Evolutionary conservation across 495 filamentous ascomycete species (phyloP).

Genomic region (Trypethelium eluteriae): DNA sequence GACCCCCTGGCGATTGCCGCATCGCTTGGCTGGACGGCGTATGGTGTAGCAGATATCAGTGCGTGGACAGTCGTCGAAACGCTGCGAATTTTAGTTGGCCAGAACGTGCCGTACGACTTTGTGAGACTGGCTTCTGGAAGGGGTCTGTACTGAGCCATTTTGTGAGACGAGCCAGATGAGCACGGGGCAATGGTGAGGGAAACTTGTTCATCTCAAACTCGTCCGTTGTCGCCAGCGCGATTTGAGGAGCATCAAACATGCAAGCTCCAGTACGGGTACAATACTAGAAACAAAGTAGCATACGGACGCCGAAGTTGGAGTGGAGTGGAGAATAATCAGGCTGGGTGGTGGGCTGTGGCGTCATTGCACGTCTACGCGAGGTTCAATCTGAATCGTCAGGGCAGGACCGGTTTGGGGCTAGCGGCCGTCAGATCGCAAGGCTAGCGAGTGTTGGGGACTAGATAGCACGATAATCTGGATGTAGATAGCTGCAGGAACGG

Average conservation of each 20-base stretch:
- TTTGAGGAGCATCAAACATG: not conserved
- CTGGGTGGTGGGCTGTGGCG: not conserved
- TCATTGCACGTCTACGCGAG: slow-evolving; percentile 3
- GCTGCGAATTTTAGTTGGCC: slow-evolving; percentile 65
- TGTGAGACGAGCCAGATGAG: not conserved
- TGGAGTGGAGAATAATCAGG: not conserved
- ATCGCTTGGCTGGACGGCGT: slow-evolving; percentile 66
- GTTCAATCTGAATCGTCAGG: not conserved
- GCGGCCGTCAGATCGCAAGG: not conserved
- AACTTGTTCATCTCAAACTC: no score
- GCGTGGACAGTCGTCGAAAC: slow-evolving; percentile 79
- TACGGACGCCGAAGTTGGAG: no score
- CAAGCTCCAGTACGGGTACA: no score
- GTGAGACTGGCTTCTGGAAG: slow-evolving; percentile 68
- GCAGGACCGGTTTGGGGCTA: not conserved
- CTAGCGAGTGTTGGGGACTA: not conserved
- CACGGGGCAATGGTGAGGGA: not conserved
- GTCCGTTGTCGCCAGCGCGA: not conserved
- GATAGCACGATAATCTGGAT: not conserved
- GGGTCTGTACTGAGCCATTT: slow-evolving; percentile 49
- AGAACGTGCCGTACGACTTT: slow-evolving; percentile 83
- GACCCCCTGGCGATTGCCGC: slow-evolving; percentile 63
- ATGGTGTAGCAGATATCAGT: slow-evolving; percentile 68
- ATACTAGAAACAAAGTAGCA: no score
- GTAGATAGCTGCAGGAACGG: slow-evolving; percentile 8